Conservation (phyloP, 2,329 filamentous ascomycete species). For the Teratosphaeriaceae sp. region DNA sequence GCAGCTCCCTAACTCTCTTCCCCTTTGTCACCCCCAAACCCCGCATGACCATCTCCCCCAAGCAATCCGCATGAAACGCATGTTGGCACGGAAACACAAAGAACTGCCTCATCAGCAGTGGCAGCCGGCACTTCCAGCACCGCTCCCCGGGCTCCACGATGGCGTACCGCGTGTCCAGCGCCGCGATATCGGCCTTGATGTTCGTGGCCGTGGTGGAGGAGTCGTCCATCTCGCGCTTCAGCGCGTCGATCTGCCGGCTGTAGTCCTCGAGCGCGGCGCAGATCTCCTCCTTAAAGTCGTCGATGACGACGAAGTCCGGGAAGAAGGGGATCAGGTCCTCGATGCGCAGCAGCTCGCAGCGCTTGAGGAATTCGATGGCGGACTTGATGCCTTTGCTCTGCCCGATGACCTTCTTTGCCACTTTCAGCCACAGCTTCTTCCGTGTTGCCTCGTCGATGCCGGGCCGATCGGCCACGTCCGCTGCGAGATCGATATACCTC, state of each 20-base stretch:
- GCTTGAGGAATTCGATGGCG: conserved; percentile 87
- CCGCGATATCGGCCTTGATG: conserved; percentile 83
- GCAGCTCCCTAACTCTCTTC: conserved; percentile 76
- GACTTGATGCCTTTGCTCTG: conserved; percentile 75
- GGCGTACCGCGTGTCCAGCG: conserved; percentile 81
- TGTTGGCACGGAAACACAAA: conserved; percentile 99
- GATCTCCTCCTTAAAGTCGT: conserved; percentile 99
- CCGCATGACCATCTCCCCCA: conserved; percentile 79
- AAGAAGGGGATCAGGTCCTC: conserved; percentile 98
- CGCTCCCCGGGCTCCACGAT: conserved; percentile 95
- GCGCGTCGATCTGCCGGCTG: conserved; percentile 75
- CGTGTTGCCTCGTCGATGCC: conserved; percentile 67
- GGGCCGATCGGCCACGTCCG: conserved; percentile 79
- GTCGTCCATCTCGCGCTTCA: conserved; percentile 95
- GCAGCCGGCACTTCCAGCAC: conserved; percentile 82
- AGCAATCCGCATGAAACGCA: conserved; percentile 91
- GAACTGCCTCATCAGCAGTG: conserved; percentile 83
- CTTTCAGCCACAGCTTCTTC: conserved; percentile 92
- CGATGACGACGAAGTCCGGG: conserved; percentile 96
- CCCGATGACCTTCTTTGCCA: conserved; percentile 89
- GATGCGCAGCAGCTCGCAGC: conserved; percentile 86
- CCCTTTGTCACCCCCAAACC: conserved; percentile 69
- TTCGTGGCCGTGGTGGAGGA: conserved; percentile 80
- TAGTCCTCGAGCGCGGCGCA: conserved; percentile 92
- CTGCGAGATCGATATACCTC: conserved; percentile 74